phyloP scores from a whole-genome alignment of 164 flowering plant species.

The Buxus sempervirens region DNA sequence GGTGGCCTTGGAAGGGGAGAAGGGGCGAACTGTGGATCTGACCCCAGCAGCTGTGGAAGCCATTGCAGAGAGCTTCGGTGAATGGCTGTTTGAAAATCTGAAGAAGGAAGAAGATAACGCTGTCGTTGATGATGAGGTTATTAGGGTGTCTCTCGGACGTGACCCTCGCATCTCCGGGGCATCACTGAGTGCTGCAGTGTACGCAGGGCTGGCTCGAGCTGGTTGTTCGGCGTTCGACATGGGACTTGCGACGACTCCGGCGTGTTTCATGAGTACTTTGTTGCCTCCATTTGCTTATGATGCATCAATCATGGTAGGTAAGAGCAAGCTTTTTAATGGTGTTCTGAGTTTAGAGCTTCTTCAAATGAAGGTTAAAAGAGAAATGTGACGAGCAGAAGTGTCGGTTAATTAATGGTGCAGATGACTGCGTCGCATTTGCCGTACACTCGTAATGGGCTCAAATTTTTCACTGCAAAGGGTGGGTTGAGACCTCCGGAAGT shows the following conservation, averaged over 20 bases:
- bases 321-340: too few relatives aligned
- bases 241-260: conserved; percentile 96
- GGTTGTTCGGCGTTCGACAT: conserved; percentile 77
- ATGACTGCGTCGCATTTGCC: conserved; percentile 97
- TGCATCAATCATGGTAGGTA: conserved; percentile 83
- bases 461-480: conserved; percentile 77
- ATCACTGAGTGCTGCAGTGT: conserved; percentile 53
- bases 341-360: too few relatives aligned
- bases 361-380: too few relatives aligned
- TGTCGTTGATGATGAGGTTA: conserved; percentile 22
- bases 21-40: conserved; percentile 68
- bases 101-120: conserved; percentile 24
- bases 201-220: conserved; percentile 66
- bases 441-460: conserved; percentile 81
- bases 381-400: too few relatives aligned
- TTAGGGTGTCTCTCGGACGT: conserved; percentile 68
- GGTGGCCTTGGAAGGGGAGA: conserved; percentile 82
- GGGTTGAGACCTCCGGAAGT: conserved; percentile 74
- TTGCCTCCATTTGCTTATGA: conserved; percentile 67
- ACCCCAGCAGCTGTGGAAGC: conserved; percentile 79
- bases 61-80: conserved; percentile 83
- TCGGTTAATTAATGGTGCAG: too few relatives aligned
- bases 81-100: conserved; percentile 56
- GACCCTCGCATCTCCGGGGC: conserved; percentile 76
- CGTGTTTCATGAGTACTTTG: conserved; percentile 98